A percentile compares a stretch with the other conserved stretches of the same genome.
These are phyloP conservation scores for Tripidium arundinaceum DNA, from an alignment of 202 grass and related monocot species.

Conservation along the genomic window DNA sequence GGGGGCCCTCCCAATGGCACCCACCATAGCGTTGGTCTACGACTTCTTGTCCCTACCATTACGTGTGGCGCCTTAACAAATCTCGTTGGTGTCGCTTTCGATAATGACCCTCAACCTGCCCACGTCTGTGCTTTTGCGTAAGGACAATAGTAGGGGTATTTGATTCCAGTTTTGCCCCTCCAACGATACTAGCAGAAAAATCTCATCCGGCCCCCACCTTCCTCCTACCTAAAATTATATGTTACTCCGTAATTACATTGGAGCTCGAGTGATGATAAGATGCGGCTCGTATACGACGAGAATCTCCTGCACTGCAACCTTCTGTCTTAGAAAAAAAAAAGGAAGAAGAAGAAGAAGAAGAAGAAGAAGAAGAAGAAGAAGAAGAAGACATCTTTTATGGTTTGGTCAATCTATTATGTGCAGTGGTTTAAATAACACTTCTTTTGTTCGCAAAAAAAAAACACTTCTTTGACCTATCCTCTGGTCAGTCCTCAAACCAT, in stretches of 20 bases:
- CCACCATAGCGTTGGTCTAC: background rate
- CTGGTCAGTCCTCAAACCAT: background rate
- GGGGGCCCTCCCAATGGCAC: background rate
- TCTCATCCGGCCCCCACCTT: background rate
- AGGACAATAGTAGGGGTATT: background rate
- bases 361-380: too few relatives aligned
- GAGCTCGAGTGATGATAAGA: background rate
- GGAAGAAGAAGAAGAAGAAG: too few relatives aligned
- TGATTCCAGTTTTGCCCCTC: background rate
- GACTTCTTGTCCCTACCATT: background rate
- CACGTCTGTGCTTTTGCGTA: background rate
- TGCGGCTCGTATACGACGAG: background rate
- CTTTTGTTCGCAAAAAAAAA: too few relatives aligned
- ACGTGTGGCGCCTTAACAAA: slow-evolving; percentile 7
- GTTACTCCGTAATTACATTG: background rate
- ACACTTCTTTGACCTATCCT: background rate
- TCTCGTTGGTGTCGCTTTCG: background rate
- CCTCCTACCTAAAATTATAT: background rate
- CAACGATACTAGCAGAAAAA: background rate
- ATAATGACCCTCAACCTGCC: slow-evolving; percentile 5
- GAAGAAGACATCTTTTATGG: background rate
- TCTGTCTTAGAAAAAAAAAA: background rate
- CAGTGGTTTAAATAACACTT: background rate
- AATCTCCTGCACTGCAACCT: background rate
- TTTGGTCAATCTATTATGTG: background rate